Base-by-base conservation (phyloP, 2,329 filamentous ascomycete genomes). In the Phaeophleospora eucalypticola region DNA sequence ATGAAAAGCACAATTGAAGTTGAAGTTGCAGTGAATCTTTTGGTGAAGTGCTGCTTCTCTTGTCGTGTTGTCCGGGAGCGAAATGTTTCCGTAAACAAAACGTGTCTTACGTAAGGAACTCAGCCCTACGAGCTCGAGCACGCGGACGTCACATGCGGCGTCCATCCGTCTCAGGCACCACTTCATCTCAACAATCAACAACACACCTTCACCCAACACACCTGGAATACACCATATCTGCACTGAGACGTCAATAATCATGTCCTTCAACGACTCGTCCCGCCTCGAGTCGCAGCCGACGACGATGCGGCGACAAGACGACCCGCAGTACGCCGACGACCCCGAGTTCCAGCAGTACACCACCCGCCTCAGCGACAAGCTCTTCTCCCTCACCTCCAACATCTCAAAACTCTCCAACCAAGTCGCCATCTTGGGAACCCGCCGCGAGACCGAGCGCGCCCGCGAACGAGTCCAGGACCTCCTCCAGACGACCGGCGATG, bases 261-360 rank as follows among this genome's bases (percentile, higher is more conserved):
- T 97, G 91, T 95, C 91, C 15, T 97, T 93, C 72, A 87, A 95
- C 67, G 87, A 88, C 59, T 79, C 93, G 54, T 86, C 86, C 46
- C 85, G 81, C 52, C 77, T 96, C 58, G 91, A 97, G 74, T 83
- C 90, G 57, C 85, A 87, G 69, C 81, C 82, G 34, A 83, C 82
- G 21, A 80, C 75, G 52, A 78, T 78, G 71, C 77, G 87, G 53
- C 80, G 82, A 54, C 76, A 81, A 51, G 82, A 86, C 66, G 86
- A 86, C 65, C 76, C 83, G 37, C 74, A 82, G 61, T 98, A 95
- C 72, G 78, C 80, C 64, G 93, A 98, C 71, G 89, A 97, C 66
- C 93, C 93, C 42, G 89, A 89, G 56, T 98, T 97, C 77, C 81
- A 88, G 64, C 78, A 81, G 48, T 80, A 95, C 59, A 88, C 90